phyloP scores from a whole-genome alignment of 345 rosid genomes.

The Corchorus olitorius region DNA sequence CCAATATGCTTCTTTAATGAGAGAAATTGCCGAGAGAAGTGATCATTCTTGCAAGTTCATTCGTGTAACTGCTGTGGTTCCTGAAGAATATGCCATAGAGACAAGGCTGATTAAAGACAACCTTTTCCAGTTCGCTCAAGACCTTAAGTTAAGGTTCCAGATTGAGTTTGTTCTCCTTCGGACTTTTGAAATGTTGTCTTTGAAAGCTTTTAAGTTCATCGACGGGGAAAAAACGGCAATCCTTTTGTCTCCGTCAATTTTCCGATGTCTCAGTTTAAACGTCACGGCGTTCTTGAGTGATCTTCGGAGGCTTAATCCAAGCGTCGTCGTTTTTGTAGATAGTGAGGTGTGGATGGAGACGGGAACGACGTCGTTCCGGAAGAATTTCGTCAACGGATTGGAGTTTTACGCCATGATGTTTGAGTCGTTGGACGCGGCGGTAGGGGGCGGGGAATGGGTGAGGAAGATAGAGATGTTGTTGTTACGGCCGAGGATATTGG shows the following conservation, averaged over 20 bases:
- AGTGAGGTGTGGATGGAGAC: constrained; percentile 65
- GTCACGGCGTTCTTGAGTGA: constrained; percentile 51
- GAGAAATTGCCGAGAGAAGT: constrained; percentile 65
- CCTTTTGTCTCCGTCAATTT: constrained; percentile 60
- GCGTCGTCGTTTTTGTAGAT: constrained; percentile 69
- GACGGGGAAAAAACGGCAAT: constrained; percentile 74
- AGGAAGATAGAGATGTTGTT: constrained; percentile 69
- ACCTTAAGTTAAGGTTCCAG: constrained; percentile 68
- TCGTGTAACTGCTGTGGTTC: constrained; percentile 77
- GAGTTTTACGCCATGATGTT: constrained; percentile 76
- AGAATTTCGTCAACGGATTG: constrained; percentile 63
- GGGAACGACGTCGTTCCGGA: constrained; percentile 63
- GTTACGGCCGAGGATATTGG: constrained; percentile 57
- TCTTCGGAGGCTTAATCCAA: constrained; percentile 57
- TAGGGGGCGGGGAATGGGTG: constrained; percentile 49
- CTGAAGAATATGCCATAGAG: constrained; percentile 69
- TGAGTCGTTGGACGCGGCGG: constrained; percentile 84
- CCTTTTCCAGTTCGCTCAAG: constrained; percentile 75
- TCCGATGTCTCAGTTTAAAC: constrained; percentile 52
- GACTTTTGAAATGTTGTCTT: constrained; percentile 70
- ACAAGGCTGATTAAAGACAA: constrained; percentile 75
- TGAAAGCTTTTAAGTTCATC: constrained; percentile 66
- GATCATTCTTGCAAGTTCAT: constrained; percentile 33
- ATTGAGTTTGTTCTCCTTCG: constrained; percentile 71
- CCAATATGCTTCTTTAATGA: constrained; percentile 88